Conservation (phyloP, 2,329 filamentous ascomycete species). For the Clarireedia monteithiana region DNA sequence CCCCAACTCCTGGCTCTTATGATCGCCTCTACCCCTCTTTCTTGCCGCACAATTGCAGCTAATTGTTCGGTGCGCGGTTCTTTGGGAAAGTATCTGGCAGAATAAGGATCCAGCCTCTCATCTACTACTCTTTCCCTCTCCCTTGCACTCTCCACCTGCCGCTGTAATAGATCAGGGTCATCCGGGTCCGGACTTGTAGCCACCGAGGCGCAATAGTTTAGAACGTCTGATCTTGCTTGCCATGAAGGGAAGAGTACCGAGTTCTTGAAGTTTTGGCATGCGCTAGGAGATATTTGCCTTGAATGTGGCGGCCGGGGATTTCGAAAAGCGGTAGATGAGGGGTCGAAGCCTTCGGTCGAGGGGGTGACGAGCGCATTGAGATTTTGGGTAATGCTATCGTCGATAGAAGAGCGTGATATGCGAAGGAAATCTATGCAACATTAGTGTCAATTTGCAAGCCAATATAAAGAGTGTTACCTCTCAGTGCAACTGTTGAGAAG, state of each 20-base stretch:
- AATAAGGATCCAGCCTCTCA: slow-evolving; percentile 89
- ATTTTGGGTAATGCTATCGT: slow-evolving; percentile 90
- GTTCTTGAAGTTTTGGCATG: slow-evolving; percentile 68
- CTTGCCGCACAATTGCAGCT: slow-evolving; percentile 64
- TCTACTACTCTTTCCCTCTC: slow-evolving; percentile 70
- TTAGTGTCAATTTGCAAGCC: background rate
- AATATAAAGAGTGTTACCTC: slow-evolving; percentile 42
- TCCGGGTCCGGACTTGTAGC: slow-evolving; percentile 81
- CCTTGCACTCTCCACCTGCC: slow-evolving; percentile 62
- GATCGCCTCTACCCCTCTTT: slow-evolving; percentile 69
- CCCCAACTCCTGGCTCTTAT: slow-evolving; percentile 77
- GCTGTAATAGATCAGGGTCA: slow-evolving; percentile 66
- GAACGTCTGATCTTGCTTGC: slow-evolving; percentile 72
- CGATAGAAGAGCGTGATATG: slow-evolving; percentile 73
- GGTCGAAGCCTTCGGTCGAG: slow-evolving; percentile 65
- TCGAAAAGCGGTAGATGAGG: slow-evolving; percentile 63
- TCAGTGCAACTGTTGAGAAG: slow-evolving; percentile 60
- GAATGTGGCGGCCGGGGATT: slow-evolving; percentile 40
- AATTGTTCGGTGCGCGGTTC: slow-evolving; percentile 77
- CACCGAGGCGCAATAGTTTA: slow-evolving; percentile 84
- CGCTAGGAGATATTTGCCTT: slow-evolving; percentile 47
- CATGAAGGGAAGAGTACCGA: slow-evolving; percentile 80
- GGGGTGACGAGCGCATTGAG: slow-evolving; percentile 84
- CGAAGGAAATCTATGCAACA: slow-evolving; percentile 73
- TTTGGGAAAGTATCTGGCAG: slow-evolving; percentile 67